phyloP scores from a whole-genome alignment of 306 rosid species.

The Cajanus cajan region DNA sequence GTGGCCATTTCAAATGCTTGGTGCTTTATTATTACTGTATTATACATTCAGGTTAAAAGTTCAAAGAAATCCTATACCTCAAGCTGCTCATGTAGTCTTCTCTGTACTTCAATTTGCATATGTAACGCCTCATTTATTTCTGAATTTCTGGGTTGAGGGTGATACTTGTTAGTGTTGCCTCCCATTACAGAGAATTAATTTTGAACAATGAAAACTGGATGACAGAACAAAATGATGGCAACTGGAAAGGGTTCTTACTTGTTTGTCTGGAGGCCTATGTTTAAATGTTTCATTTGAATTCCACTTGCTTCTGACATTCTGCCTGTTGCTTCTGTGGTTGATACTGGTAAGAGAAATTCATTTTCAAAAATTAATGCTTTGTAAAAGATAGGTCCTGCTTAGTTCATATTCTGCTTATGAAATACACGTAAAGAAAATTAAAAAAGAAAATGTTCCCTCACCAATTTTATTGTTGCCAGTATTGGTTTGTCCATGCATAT shows the following conservation, averaged over 20 bases:
- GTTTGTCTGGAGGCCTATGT: slow-evolving; percentile 57
- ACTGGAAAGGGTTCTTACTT: slow-evolving; percentile 51
- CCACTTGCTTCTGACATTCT: slow-evolving; percentile 59
- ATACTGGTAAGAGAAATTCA: slow-evolving; percentile 10
- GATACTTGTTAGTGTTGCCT: slow-evolving; percentile 25
- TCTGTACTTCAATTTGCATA: slow-evolving; percentile 88
- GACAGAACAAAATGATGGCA: not conserved
- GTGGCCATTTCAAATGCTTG: not conserved
- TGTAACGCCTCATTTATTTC: slow-evolving; percentile 74
- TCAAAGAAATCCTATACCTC: slow-evolving; percentile 51
- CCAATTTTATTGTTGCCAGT: slow-evolving; percentile 52
- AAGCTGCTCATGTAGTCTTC: slow-evolving; percentile 84
- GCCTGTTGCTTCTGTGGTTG: slow-evolving; percentile 39
- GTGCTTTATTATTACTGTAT: not conserved
- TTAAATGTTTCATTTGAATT: slow-evolving; percentile 53
- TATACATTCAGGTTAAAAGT: not conserved
- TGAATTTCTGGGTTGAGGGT: slow-evolving; percentile 47
- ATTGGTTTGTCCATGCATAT: slow-evolving; percentile 62
- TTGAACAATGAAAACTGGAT: not conserved
- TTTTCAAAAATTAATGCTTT: slow-evolving; percentile 5
- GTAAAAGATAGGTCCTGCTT: not conserved
- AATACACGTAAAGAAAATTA: not conserved
- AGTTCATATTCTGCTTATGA: not conserved
- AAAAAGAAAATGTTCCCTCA: slow-evolving; percentile 31
- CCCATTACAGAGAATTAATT: not conserved